Conservation (phyloP, 495 filamentous ascomycete species). For the Penicillium coffeae region DNA sequence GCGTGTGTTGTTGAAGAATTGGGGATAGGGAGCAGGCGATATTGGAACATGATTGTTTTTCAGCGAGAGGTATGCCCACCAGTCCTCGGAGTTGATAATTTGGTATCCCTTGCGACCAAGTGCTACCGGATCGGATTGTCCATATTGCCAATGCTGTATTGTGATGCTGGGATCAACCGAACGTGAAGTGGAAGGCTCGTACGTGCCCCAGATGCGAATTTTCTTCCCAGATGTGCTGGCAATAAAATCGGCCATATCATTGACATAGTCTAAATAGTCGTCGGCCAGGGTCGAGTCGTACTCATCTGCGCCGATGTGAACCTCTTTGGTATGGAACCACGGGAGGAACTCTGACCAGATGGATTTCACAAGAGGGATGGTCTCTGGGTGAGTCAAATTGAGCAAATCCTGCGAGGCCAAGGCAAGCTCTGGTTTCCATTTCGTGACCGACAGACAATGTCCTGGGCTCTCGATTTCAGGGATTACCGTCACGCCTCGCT, state of each 20-base stretch:
- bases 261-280: slow-evolving; percentile 53
- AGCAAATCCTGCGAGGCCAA: slow-evolving; percentile 48
- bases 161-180: slow-evolving; percentile 41
- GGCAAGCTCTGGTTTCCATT: slow-evolving; percentile 54
- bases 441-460: slow-evolving; percentile 50
- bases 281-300: slow-evolving; percentile 48
- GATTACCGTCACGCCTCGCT: slow-evolving; percentile 49
- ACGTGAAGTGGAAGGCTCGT: slow-evolving; percentile 39
- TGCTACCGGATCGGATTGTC: slow-evolving; percentile 49
- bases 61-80: slow-evolving; percentile 54
- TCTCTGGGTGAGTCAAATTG: slow-evolving; percentile 52
- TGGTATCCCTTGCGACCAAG: slow-evolving; percentile 39
- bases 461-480: slow-evolving; percentile 55
- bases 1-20: slow-evolving; percentile 48
- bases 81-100: slow-evolving; percentile 53
- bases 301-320: slow-evolving; percentile 56
- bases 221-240: slow-evolving; percentile 38
- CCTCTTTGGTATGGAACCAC: slow-evolving; percentile 54
- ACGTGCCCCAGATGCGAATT: slow-evolving; percentile 53
- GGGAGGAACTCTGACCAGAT: slow-evolving; percentile 55
- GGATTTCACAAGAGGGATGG: slow-evolving; percentile 47
- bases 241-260: slow-evolving; percentile 47
- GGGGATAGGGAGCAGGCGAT: slow-evolving; percentile 49
- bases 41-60: slow-evolving; percentile 55
- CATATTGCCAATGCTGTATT: slow-evolving; percentile 57